Evolutionary conservation across 176 grass and related monocot species (phyloP), one percentile per base, ranked within the genome.

Genomic region (Olyra latifolia): DNA sequence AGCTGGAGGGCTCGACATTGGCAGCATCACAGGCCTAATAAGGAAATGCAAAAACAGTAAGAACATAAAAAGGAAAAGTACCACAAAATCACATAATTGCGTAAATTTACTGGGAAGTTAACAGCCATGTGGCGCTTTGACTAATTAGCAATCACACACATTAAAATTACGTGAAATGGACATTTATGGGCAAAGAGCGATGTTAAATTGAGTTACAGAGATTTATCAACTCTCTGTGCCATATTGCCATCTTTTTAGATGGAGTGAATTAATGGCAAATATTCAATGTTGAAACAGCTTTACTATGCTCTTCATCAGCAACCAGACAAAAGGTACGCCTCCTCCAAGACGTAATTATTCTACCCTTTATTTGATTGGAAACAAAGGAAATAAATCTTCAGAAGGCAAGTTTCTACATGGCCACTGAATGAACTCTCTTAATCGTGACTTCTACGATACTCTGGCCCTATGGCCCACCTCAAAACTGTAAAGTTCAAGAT

Each of bases 1-100:
- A 38, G 62, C 62, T 40, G 70, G n/a, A 66, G 84, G 72, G 58
- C 7, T 83, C 35, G 54, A 54, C 94, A 97, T 91, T 68, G 80
- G 62, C 44, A 53, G 44, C 43, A 81, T 57, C 61, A 49, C 54
- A 77, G 67, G 38, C 82, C 93, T 95, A 77, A 78, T 35, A 35
- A 35, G 32, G 32, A 35, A 35, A 35, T 35, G 32, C 4, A 35
- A 35, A 35, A 35, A 35, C 5, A 4, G 32, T 35, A 35, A 35
- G 80, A 88, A 70, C 30, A 68, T 20, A 27, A n/a, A 66, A 59
- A 29, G 8, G 8, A 80, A 77, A 65, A 66, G 19, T 72, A 57
- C 62, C 22, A 85, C 4, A 9, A 20, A 16, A 76, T 71, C 30
- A 29, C 3, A 57, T 35, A 78, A 47, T 27, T 53, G 43, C 20